Conservation (phyloP, 257 asterid genomes). For the Ophiorrhiza pumila region DNA sequence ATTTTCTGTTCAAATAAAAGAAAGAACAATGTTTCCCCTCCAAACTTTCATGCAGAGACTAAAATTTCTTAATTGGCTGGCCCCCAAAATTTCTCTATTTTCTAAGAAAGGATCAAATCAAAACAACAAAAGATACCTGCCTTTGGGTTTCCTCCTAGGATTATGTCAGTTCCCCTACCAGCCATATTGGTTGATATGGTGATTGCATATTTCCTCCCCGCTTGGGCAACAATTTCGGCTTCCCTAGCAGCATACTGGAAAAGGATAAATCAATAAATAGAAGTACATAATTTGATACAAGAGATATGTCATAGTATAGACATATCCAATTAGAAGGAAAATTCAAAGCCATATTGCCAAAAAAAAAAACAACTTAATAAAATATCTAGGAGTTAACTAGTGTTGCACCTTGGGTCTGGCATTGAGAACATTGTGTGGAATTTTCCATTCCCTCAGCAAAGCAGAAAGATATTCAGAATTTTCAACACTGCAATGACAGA, state of each 20-base stretch:
- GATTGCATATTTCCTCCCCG: constrained; percentile 92
- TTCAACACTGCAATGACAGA: constrained; percentile 72
- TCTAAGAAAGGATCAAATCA: background rate
- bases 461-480: constrained; percentile 83
- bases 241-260: constrained; percentile 97
- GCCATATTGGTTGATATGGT: constrained; percentile 99
- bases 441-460: constrained; percentile 61
- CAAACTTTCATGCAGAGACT: background rate
- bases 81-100: constrained; percentile 10
- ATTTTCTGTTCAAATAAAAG: background rate
- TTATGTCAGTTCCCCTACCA: constrained; percentile 97
- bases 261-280: constrained; percentile 7
- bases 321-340: background rate
- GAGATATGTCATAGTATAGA: background rate
- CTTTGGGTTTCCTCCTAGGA: constrained; percentile 99
- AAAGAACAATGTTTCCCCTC: background rate
- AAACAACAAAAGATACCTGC: constrained; percentile 32
- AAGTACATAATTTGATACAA: background rate
- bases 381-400: constrained; percentile 14
- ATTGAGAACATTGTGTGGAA: constrained; percentile 95
- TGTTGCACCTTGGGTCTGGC: constrained; percentile 88
- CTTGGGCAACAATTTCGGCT: constrained; percentile 97
- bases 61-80: background rate
- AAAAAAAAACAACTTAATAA: constrained; percentile 11
- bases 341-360: background rate